phyloP scores from a whole-genome alignment of 2,329 filamentous ascomycete genomes.

The Calonectria hawksworthii region DNA sequence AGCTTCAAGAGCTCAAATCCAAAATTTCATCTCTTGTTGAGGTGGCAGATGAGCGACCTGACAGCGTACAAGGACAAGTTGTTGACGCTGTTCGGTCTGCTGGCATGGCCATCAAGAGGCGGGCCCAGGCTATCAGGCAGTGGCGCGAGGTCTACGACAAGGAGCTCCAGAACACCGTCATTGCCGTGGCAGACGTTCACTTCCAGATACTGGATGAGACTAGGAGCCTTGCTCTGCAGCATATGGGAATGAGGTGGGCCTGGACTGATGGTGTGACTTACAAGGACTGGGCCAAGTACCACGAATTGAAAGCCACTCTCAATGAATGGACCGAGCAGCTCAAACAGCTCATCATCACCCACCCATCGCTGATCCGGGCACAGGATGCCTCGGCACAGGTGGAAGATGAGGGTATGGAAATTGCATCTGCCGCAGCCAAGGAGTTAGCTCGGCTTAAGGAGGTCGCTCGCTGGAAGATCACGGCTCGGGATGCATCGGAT shows the following conservation, averaged over 20 bases:
- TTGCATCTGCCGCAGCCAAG: constrained; percentile 83
- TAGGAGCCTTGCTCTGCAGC: constrained; percentile 86
- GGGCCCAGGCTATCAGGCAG: constrained; percentile 80
- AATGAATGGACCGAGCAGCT: constrained; percentile 89
- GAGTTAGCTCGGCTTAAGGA: constrained; percentile 87
- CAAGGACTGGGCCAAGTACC: constrained; percentile 97
- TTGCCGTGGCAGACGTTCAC: constrained; percentile 82
- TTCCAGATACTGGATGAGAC: constrained; percentile 87
- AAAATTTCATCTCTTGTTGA: constrained; percentile 76
- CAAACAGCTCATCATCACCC: constrained; percentile 79
- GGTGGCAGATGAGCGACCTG: constrained; percentile 60
- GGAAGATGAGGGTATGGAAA: constrained; percentile 83
- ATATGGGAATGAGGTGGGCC: constrained; percentile 95
- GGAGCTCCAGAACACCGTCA: constrained; percentile 77
- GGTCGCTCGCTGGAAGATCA: constrained; percentile 87
- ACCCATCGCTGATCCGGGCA: constrained; percentile 78
- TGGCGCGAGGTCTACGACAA: constrained; percentile 82
- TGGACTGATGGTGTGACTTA: constrained; percentile 97
- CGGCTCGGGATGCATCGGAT: constrained; percentile 79
- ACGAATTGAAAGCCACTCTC: constrained; percentile 86
- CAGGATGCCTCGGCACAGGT: constrained; percentile 77
- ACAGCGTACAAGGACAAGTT: constrained; percentile 59
- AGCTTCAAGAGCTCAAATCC: constrained; percentile 75
- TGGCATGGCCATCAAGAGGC: constrained; percentile 81
- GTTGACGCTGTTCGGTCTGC: constrained; percentile 71